These are phyloP conservation scores for Lachancea fermentati DNA, from an alignment of 805 yeast genomes.

Conservation along the genomic window DNA sequence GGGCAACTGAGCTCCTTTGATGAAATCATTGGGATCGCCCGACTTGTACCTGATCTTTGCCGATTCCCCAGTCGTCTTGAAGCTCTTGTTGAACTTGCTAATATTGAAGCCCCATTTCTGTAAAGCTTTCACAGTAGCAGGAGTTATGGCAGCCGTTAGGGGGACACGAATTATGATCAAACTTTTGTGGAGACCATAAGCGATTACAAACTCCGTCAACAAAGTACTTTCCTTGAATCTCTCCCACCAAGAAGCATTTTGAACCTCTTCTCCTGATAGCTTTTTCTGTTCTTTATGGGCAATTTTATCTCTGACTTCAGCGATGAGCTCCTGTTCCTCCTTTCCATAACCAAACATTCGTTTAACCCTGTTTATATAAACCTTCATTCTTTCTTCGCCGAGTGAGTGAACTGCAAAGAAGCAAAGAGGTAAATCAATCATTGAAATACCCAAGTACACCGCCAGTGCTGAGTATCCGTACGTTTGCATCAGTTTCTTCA, in stretches of 20 bases:
- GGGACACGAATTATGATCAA: constrained; percentile 82
- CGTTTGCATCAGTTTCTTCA: constrained; percentile 65
- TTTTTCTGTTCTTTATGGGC: constrained; percentile 22
- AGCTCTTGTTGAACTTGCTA: constrained; percentile 36
- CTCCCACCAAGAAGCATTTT: constrained; percentile 23
- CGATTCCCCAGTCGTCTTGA: constrained; percentile 38
- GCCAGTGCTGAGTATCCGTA: constrained; percentile 92
- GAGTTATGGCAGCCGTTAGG: constrained; percentile 86
- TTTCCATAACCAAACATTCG: constrained; percentile 58
- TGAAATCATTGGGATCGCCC: constrained; percentile 32
- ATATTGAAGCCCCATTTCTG: constrained; percentile 77
- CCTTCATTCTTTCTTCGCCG: constrained; percentile 77
- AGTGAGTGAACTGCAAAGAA: constrained; percentile 76
- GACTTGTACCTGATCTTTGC: constrained; percentile 31
- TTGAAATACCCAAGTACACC: constrained; percentile 68
- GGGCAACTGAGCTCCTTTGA: constrained; percentile 43
- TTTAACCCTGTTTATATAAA: constrained; percentile 57
- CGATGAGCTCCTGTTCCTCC: constrained; percentile 37
- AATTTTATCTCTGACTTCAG: constrained; percentile 33
- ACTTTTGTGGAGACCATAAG: constrained; percentile 90
- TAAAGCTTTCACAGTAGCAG: constrained; percentile 59
- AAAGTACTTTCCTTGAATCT: constrained; percentile 37
- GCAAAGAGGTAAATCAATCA: constrained; percentile 77
- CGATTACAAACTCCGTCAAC: constrained; percentile 81
- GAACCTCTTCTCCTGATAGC: constrained; percentile 12